phyloP scores from a whole-genome alignment of 192 early-diverging fungal genomes.

The Glomus cerebriforme region DNA sequence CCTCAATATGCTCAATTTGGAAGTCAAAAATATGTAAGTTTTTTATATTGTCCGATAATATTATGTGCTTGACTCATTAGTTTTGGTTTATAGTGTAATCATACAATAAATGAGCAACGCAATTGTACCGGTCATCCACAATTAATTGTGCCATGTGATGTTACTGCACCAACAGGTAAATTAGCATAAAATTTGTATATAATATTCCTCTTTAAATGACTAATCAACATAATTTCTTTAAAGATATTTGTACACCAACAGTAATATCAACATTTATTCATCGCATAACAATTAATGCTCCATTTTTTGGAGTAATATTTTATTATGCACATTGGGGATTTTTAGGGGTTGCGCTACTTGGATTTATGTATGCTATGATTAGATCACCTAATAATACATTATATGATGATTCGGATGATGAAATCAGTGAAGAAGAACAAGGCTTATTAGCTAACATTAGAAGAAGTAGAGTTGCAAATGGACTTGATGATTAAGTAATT shows the following conservation, averaged over 20 bases:
- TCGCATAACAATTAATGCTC: slow-evolving; percentile 50
- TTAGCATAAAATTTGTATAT: background rate
- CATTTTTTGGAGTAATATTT: slow-evolving; percentile 55
- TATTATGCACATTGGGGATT: slow-evolving; percentile 61
- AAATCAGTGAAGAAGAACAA: slow-evolving; percentile 45
- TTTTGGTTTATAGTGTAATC: slow-evolving; percentile 47
- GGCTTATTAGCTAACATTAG: background rate
- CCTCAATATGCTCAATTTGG: slow-evolving; percentile 66
- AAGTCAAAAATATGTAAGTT: slow-evolving; percentile 59
- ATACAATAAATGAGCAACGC: slow-evolving; percentile 39
- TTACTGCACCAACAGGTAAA: slow-evolving; percentile 46
- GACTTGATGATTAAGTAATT: background rate
- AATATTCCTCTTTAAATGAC: background rate
- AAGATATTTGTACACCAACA: slow-evolving; percentile 60
- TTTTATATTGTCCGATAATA: background rate
- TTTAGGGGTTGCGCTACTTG: slow-evolving; percentile 42
- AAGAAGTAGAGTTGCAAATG: background rate
- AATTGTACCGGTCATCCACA: slow-evolving; percentile 52
- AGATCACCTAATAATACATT: slow-evolving; percentile 38
- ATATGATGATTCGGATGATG: slow-evolving; percentile 41
- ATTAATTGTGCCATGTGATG: slow-evolving; percentile 59
- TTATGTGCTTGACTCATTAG: background rate
- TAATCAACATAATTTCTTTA: background rate
- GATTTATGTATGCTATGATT: slow-evolving; percentile 44
- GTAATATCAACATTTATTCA: slow-evolving; percentile 52